Base-by-base conservation (phyloP, 139 green algal genomes). In the Edaphochlamys debaryana region DNA sequence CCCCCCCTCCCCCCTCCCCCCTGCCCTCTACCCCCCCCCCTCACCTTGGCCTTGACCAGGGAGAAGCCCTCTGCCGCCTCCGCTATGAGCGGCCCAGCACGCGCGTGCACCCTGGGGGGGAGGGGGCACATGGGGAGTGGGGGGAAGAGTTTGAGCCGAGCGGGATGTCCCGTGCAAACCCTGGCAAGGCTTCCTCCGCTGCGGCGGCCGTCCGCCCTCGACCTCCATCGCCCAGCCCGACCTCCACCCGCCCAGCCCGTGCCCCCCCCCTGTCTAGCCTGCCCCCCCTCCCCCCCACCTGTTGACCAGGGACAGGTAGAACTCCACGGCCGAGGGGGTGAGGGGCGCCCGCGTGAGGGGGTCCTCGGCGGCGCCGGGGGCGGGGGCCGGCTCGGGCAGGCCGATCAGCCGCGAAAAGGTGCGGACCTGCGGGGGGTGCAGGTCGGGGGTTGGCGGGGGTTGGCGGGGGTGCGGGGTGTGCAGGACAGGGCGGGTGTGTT, bases 241-340 rank as follows among this genome's bases (percentile, higher is more conserved):
- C n/a, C n/a, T n/a, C n/a, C n/a, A n/a, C n/a, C n/a, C n/a, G n/a
- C n/a, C n/a, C n/a, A n/a, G n/a, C n/a, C n/a, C n/a, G n/a, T n/a
- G n/a, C n/a, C n/a, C n/a, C n/a, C n/a, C n/a, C n/a, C n/a, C n/a
- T n/a, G n/a, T n/a, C n/a, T n/a, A n/a, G n/a, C n/a, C n/a, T n/a
- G n/a, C n/a, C n/a, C n/a, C n/a, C n/a, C n/a, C n/a, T n/a, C 29
- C 34, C 19, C 20, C 60, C 17, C 62, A 86, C 81, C 86, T 75
- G 70, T 90, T 90, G 45, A 90, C 58, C 30, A 90, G 52, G 5
- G 86, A 54, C 25, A 67, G 60, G 77, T 90, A 87, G 38, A 90
- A 90, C 38, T 90, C 86, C 27, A 58, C 52, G 5, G 86, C 80
- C 0, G 48, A 3, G 13, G 41, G 27, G 7, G 86, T 81, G 32